Evolutionary conservation across 2,329 filamentous ascomycete species (phyloP).

Genomic region (Tolypocladium guangdongense): DNA sequence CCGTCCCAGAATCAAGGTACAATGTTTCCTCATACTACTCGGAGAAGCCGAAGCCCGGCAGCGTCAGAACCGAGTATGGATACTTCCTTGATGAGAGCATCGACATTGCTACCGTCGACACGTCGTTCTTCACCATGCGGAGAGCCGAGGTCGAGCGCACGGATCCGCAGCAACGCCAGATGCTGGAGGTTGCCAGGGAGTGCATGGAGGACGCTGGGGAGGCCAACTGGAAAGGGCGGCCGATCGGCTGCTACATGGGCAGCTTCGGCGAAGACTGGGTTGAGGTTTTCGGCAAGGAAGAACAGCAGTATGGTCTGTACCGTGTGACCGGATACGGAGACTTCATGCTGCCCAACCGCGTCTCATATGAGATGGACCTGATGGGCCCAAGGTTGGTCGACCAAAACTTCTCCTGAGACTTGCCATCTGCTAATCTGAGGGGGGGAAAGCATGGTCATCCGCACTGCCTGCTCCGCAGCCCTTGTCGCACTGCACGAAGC

Average conservation of each 20-base stretch:
- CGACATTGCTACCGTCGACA: background rate
- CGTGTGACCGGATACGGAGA: background rate
- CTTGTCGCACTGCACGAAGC: background rate
- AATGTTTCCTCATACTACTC: background rate
- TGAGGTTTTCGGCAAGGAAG: background rate
- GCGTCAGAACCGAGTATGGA: background rate
- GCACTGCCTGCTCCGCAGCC: background rate
- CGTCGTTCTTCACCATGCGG: background rate
- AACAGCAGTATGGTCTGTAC: background rate
- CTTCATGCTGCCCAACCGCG: background rate
- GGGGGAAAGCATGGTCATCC: background rate
- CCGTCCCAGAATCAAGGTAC: background rate
- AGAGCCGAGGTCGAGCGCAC: background rate
- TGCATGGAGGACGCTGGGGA: background rate
- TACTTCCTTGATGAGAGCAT: background rate
- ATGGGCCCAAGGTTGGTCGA: background rate
- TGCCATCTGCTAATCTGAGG: background rate
- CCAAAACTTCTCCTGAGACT: background rate
- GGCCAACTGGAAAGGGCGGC: background rate
- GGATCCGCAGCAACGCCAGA: background rate
- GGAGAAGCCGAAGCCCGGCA: background rate
- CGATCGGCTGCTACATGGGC: background rate
- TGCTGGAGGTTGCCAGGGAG: background rate
- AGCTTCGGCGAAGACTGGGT: background rate
- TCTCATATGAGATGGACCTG: background rate